Base-by-base conservation (phyloP, 306 rosid genomes). In the Quercus variabilis region DNA sequence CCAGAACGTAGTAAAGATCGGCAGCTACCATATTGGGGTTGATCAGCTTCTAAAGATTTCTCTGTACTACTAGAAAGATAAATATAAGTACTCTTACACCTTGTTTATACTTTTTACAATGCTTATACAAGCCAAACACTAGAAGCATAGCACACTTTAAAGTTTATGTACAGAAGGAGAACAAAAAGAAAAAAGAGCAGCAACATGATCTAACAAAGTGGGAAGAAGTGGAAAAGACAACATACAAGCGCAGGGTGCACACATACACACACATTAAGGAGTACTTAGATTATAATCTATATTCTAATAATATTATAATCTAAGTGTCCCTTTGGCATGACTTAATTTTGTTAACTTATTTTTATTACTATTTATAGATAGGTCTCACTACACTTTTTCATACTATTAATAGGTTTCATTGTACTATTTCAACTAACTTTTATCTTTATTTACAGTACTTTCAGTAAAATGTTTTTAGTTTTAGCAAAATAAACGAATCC, bases 1-100 rank as follows among this genome's bases (percentile, higher is more conserved):
- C 97, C 99, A 3, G 94, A 89, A 73, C 97, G 99, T 56, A 90
- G 90, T 28, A 91, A 85, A 74, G 97, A 90, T 78, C 97, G 89
- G 82, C 97, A 95, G 38, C 86, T 15, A 80, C 77, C 82, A 81
- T 82, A 95, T 77, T 85, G 92, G 33, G 97, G 99, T 41, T 87
- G 77, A 46, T 87, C 88, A 71, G 62, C 87, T 79, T 89, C 97
- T 78, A 95, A 83, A 55, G 87, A 81, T 81, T 90, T 89, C 74
- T 90, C 98, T 90, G 74, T 64, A 76, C 31, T 19, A 62, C 69
- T 57, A 51, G 33, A 64, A 78, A 85, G 58, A 80, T 41, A 71
- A 25, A 68, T 41, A 81, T 82, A 4, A 72, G 55, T 19, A 82
- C 51, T 18, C 38, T 67, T n/a, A 33, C 25, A 38, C 23, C 52